Base-by-base conservation (phyloP, 805 yeast species). In the Ogataea nitratoaversa region DNA sequence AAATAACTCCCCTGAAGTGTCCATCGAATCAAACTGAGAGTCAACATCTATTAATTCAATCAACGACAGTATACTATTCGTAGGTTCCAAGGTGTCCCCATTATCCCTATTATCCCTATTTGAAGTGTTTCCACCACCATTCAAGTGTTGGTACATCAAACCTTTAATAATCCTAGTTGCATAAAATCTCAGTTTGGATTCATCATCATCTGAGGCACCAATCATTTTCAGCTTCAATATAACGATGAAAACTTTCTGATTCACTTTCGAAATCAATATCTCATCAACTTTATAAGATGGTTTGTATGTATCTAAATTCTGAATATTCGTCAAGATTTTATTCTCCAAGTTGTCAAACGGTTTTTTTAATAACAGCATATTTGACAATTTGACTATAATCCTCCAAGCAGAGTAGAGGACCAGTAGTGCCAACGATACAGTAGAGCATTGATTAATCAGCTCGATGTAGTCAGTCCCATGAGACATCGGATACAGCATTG, bases 191-290 rank as follows among this genome's bases (percentile, higher is more conserved):
- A 84, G 53, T 24, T 68, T 62, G 1, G 77, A 59, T 56, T 84
- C 91, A 34, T 83, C 89, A 40, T 82, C 86, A 46, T 76, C 77
- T 4, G 84, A 75, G 1, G 82, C 84, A n/a, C 90, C 90, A 34
- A 65, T 60, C 83, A 84, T 78, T 17, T 58, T 60, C 3, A 84
- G 48, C 40, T 66, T 71, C 14, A 82, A 46, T 3, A 86, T 71
- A 2, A 81, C 75, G 19, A 84, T 69, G 49, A 71, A 78, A 4
- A 82, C 62, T 43, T 71, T 72, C 54, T 78, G 76, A 54, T 80
- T 84, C 29, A 82, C 80, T 48, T 82, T 78, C 3, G 84, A 71
- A 6, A 84, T 63, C 37, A 75, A 65, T 8, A 84, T 66, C 51
- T 57, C 67, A 12, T 71, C 67, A 13, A 84, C 54, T 6, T 56